Evolutionary conservation across 2,329 filamentous ascomycete genomes (phyloP).

Genomic region (Fusarium sp.): DNA sequence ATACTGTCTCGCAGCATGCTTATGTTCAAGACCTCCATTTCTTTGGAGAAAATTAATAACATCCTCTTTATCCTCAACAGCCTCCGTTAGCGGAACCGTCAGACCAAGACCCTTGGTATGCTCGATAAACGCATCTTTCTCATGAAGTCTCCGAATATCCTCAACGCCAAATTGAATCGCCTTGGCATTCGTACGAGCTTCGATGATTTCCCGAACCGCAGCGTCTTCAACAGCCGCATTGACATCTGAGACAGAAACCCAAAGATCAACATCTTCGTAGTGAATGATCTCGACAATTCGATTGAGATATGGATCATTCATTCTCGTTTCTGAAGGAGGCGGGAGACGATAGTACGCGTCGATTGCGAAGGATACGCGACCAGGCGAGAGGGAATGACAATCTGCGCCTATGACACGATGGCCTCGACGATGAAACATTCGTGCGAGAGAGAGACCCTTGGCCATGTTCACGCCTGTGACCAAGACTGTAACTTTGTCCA

Average conservation of each 20-base stretch:
- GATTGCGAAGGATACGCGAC: slow-evolving; percentile 67
- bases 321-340: slow-evolving; percentile 34
- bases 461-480: slow-evolving; percentile 78
- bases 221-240: slow-evolving; percentile 73
- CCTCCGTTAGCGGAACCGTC: slow-evolving; percentile 60
- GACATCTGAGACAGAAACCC: slow-evolving; percentile 79
- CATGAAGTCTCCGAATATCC: slow-evolving; percentile 66
- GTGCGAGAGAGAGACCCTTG: slow-evolving; percentile 73
- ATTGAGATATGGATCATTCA: slow-evolving; percentile 62
- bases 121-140: slow-evolving; percentile 72
- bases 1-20: slow-evolving; percentile 55
- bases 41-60: slow-evolving; percentile 61
- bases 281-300: slow-evolving; percentile 67
- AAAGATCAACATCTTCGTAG: slow-evolving; percentile 71
- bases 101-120: slow-evolving; percentile 64
- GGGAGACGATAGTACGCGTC: slow-evolving; percentile 61
- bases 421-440: slow-evolving; percentile 69
- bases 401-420: slow-evolving; percentile 79
- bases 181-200: slow-evolving; percentile 64
- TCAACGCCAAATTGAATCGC: slow-evolving; percentile 70
- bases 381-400: slow-evolving; percentile 61
- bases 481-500: slow-evolving; percentile 61
- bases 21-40: slow-evolving; percentile 29
- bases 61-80: slow-evolving; percentile 62
- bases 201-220: slow-evolving; percentile 68